Conservation (phyloP, 139 green algal genomes). For the Astrephomene gubernaculifera region DNA sequence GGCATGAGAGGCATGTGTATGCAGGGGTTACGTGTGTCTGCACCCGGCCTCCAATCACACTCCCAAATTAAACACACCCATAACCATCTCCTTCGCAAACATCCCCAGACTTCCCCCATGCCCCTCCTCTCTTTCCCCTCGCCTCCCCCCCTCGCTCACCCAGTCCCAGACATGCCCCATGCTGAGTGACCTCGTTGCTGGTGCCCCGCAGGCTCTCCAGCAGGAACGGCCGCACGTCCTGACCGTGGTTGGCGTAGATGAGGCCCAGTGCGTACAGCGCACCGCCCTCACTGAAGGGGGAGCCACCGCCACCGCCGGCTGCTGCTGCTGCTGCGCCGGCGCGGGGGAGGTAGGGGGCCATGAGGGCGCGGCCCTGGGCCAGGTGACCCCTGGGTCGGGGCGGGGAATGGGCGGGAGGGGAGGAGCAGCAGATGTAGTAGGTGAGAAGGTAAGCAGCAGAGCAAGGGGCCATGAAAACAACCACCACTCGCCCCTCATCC, state of each 20-base stretch:
- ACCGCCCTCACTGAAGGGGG: constrained; percentile 86
- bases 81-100: background rate
- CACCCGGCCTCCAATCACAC: no score
- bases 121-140: background rate
- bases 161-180: constrained; percentile 97
- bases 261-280: constrained; percentile 97
- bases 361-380: constrained; percentile 78
- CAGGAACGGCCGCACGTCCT: constrained; percentile 86
- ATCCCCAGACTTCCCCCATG: no score
- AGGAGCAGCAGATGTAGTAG: background rate
- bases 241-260: constrained; percentile 95
- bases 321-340: constrained; percentile 58
- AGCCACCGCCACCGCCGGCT: constrained; percentile 8
- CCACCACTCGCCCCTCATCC: background rate
- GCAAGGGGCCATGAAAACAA: background rate
- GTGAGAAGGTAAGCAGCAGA: background rate
- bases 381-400: constrained; percentile 81
- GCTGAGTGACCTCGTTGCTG: constrained; percentile 92
- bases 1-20: no score
- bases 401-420: background rate
- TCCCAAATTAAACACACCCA: no score
- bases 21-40: no score
- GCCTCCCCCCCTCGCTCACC: constrained; percentile 55
- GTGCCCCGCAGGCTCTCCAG: constrained; percentile 85
- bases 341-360: constrained; percentile 96